Conservation (phyloP, 208 protist genomes). For the Acanthamoeba quina region DNA sequence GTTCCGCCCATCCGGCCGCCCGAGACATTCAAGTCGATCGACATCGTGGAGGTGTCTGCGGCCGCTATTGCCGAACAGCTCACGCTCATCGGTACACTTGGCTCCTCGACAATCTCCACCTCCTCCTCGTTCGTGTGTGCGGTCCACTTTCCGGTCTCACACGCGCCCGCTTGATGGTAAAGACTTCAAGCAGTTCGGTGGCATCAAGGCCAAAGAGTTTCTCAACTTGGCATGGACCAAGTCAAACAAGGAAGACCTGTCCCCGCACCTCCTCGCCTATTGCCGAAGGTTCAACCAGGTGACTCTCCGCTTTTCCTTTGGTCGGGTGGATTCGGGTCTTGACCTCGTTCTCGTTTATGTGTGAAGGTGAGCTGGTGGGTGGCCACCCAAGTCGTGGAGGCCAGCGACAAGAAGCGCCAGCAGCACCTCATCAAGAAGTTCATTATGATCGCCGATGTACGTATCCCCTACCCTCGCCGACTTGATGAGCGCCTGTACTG, state of each 20-base stretch:
- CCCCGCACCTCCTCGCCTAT: constrained; percentile 37
- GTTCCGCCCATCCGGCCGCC: not conserved
- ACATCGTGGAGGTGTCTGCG: constrained; percentile 36
- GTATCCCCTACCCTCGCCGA: not conserved
- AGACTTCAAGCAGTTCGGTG: constrained; percentile 54
- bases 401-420: constrained; percentile 23
- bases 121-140: not conserved
- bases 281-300: constrained; percentile 66
- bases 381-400: constrained; percentile 58
- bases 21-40: not conserved
- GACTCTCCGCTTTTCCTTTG: not conserved
- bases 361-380: constrained; percentile 67
- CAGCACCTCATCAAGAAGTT: constrained; percentile 58
- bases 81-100: not conserved
- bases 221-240: constrained; percentile 59
- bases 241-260: constrained; percentile 53
- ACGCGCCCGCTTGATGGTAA: not conserved
- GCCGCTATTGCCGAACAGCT: constrained; percentile 50
- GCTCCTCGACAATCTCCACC: no score
- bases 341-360: not conserved
- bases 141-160: not conserved
- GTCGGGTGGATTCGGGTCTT: not conserved
- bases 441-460: constrained; percentile 68
- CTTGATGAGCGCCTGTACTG: not conserved
- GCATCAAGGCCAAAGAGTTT: constrained; percentile 62